Conservation (phyloP, 352 stramenopile species). For the Phytophthora cajani region DNA sequence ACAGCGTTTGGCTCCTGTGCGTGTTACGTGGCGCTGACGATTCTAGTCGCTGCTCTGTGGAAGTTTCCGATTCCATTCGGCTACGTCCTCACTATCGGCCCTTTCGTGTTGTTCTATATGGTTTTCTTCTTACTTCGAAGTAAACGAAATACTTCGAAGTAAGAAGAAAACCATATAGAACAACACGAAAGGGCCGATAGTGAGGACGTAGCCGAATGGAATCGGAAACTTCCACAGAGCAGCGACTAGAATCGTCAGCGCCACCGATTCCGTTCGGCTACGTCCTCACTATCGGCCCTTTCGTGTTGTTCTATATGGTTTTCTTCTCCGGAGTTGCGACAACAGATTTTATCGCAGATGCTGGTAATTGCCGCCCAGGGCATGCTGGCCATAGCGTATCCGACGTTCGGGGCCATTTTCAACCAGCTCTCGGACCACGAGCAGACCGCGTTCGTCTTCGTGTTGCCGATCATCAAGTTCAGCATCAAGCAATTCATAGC, state of each 20-base stretch:
- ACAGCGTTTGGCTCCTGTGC: slow-evolving; percentile 17
- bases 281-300: slow-evolving; percentile 19
- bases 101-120: slow-evolving; percentile 27
- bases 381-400: slow-evolving; percentile 24
- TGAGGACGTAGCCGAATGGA: slow-evolving; percentile 29
- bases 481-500: slow-evolving; percentile 29
- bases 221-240: slow-evolving; percentile 27
- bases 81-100: slow-evolving; percentile 18
- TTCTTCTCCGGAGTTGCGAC: slow-evolving; percentile 17
- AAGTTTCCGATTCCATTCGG: slow-evolving; percentile 31
- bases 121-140: slow-evolving; percentile 21
- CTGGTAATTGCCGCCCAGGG: slow-evolving; percentile 22
- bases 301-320: slow-evolving; percentile 22
- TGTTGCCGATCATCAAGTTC: slow-evolving; percentile 24
- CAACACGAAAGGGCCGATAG: slow-evolving; percentile 10
- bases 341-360: slow-evolving; percentile 14
- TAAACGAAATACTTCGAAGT: too few species aligned
- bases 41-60: slow-evolving; percentile 24
- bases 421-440: background rate
- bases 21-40: slow-evolving; percentile 17
- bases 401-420: slow-evolving; percentile 13
- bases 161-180: slow-evolving; percentile 32
- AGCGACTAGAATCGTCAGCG: slow-evolving; percentile 20
- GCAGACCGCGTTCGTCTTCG: slow-evolving; percentile 8
- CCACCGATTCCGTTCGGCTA: slow-evolving; percentile 29